Conservation (phyloP, 1,284 basidiomycete genomes). For the Phylloboletellus chloephorus region DNA sequence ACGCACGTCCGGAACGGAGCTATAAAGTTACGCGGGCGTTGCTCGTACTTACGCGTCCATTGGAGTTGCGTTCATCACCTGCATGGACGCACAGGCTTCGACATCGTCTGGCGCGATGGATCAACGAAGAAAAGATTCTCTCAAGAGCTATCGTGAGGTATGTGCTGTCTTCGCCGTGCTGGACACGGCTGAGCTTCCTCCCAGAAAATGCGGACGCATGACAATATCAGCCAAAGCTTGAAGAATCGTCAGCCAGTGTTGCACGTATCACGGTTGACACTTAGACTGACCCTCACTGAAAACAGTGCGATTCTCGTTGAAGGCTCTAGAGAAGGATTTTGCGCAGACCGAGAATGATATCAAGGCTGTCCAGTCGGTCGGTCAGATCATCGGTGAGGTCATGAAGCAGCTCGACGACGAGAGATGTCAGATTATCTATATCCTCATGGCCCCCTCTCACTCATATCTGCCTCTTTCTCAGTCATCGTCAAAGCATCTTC, state of each 20-base stretch:
- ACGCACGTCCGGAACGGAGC: fast-evolving
- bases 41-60: conserved; percentile 28
- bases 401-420: conserved; percentile 99
- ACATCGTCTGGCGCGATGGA: conserved; percentile 54
- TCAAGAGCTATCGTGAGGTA: conserved; percentile 65
- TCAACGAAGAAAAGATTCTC: conserved; percentile 58
- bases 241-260: conserved; percentile 68
- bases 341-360: conserved; percentile 99
- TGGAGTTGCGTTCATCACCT: conserved; percentile 12
- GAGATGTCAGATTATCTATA: conserved; percentile 64
- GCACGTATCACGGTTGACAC: neutral
- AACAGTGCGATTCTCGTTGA: conserved; percentile 77
- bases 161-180: conserved; percentile 8
- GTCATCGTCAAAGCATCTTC: conserved; percentile 99
- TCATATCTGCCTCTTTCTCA: conserved; percentile 29
- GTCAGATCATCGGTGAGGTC: conserved; percentile 98
- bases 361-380: conserved; percentile 97
- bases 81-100: conserved; percentile 50
- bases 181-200: conserved; percentile 12
- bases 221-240: conserved; percentile 73
- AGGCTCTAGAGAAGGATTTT: conserved; percentile 84
- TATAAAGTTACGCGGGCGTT: neutral
- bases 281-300: conserved; percentile 4
- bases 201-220: conserved; percentile 89
- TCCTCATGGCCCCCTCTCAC: conserved; percentile 5